Conservation (phyloP, 1,139 yeast species). For the Blastobotrys illinoisensis region DNA sequence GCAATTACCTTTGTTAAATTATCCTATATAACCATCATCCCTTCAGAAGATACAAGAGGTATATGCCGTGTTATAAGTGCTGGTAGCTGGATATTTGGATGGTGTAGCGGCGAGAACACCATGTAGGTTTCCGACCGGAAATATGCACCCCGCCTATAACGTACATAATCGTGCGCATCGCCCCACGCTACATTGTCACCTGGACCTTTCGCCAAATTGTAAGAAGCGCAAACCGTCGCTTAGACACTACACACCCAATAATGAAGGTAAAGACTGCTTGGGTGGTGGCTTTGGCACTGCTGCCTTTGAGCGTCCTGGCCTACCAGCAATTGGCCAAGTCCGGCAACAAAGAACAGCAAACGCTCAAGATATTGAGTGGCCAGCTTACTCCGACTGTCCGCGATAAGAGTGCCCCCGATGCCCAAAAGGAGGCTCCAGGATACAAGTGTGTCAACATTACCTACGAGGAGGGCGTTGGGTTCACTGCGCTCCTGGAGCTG, state of each 20-base stretch:
- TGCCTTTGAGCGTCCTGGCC: not conserved
- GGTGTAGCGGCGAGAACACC: no score
- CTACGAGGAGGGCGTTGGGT: constrained; percentile 20
- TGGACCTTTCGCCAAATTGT: not conserved
- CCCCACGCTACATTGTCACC: not conserved
- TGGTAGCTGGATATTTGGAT: no score
- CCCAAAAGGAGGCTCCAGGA: constrained; percentile 31
- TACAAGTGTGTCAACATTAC: constrained; percentile 24
- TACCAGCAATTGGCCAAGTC: not conserved
- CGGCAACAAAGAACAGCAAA: not conserved
- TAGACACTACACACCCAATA: not conserved
- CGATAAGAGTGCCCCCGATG: constrained; percentile 30
- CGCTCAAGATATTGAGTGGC: not conserved
- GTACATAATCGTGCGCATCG: no score
- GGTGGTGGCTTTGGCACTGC: not conserved
- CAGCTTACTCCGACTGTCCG: constrained; percentile 26
- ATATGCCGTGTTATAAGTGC: no score
- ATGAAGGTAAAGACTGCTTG: not conserved
- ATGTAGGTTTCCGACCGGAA: no score
- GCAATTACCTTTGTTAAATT: no score
- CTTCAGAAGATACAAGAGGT: no score
- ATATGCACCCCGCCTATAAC: no score
- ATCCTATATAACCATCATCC: no score
- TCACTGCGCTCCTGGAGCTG: constrained; percentile 27
- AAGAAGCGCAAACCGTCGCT: no score